Conservation (phyloP, 441 rosid species). For the Gossypium schwendimanii region DNA sequence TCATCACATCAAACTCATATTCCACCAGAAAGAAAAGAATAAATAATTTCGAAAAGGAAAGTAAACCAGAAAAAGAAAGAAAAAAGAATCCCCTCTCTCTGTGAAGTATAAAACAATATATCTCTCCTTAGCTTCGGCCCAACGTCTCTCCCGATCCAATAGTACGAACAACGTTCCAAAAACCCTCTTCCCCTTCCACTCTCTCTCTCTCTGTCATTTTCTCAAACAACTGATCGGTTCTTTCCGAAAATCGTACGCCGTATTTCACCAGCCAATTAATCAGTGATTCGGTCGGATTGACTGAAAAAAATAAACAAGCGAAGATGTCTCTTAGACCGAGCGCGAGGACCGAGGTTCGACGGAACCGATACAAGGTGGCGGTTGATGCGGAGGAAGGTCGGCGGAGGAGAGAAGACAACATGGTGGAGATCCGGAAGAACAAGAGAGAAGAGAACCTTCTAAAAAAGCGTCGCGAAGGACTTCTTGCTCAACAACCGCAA, state of each 20-base stretch:
- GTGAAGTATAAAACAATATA: too few relatives aligned
- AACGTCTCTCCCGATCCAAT: neutral
- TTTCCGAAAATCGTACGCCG: neutral
- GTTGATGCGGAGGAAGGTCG: constrained; percentile 62
- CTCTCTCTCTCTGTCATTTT: constrained; percentile 18
- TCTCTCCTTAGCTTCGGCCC: neutral
- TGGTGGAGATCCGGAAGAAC: constrained; percentile 65
- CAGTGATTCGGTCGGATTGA: constrained; percentile 13
- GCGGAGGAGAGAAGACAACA: constrained; percentile 54
- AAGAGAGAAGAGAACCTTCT: constrained; percentile 53
- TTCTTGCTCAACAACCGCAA: constrained; percentile 19
- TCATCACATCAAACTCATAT: too few relatives aligned
- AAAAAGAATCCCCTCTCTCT: neutral
- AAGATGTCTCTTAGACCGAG: constrained; percentile 53
- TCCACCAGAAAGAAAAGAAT: too few relatives aligned
- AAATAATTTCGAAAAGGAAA: neutral
- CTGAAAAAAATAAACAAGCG: neutral
- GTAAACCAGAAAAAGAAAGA: neutral
- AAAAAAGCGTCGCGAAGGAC: constrained; percentile 56
- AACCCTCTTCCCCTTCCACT: constrained; percentile 1
- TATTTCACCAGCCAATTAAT: neutral
- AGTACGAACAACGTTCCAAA: constrained; percentile 17
- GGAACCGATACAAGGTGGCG: constrained; percentile 45
- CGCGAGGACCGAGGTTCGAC: constrained; percentile 49
- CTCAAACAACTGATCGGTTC: constrained; percentile 13